Base-by-base conservation (phyloP, 495 filamentous ascomycete genomes). In the Neurospora sp. region DNA sequence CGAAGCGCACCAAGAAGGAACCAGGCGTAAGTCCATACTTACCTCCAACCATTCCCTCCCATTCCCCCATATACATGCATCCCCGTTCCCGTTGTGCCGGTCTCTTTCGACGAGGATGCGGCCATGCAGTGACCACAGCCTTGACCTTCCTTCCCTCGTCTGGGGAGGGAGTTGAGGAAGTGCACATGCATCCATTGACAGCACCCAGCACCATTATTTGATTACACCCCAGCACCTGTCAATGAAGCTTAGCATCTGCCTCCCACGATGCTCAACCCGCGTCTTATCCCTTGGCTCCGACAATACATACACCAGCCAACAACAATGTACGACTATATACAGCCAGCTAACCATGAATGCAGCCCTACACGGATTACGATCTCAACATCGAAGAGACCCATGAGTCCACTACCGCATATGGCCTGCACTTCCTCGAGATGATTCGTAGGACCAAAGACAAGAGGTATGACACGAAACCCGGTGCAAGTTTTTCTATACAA, bases 381-480 rank as follows among this genome's bases (percentile, higher is more conserved):
- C 79, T 85, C 31, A 71, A 77, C 69, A 77, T 84, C 27, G 84
- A 85, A 73, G 89, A 91, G 78, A 90, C 83, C 44, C 74, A 78
- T 41, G 88, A 90, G 81, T 87, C 86, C 40, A 92, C 91, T n/a
- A 90, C 89, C 5, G 81, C 88, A 71, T 85, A 86, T 75, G 92
- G 92, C n/a, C 78, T 91, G 70, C 84, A 82, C 72, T 88, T 93
- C 72, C 76, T 93, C 9, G 87, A 90, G 69, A 87, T 86, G 76
- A 85, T 93, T 78, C 88, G 87, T 75, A 83, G 86, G 70, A 89
- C 90, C 12, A 88, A 85, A 74, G 92, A 93, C 80, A 94, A 93
- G 82, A 89, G 85, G 92, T 93, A 84, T 73, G 85, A 59, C 53
- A 66, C 22, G 12, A 66, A 31, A 9, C 53, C 53, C 27, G 3